Conservation (phyloP, 345 rosid species). For the Pugionium cornutum region DNA sequence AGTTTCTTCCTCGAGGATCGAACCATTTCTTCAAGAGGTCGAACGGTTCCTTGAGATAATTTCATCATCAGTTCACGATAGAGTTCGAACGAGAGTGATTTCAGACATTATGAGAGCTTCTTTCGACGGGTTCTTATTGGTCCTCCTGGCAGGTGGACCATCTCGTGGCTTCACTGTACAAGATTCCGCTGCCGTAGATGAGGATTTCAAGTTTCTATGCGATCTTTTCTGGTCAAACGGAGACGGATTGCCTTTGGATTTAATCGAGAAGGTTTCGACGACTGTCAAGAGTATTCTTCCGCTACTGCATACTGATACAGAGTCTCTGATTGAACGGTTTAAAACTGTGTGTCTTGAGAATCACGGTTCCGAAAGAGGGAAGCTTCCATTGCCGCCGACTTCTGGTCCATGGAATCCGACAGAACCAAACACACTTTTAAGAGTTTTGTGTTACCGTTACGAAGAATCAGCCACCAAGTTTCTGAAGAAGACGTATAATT, state of each 20-base stretch:
- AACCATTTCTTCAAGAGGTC: constrained; percentile 77
- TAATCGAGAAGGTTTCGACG: constrained; percentile 71
- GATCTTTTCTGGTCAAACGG: constrained; percentile 96
- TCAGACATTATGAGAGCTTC: constrained; percentile 94
- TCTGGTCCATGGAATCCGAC: constrained; percentile 84
- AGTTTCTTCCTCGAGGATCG: constrained; percentile 77
- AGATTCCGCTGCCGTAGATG: constrained; percentile 68
- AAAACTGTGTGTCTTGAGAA: constrained; percentile 50
- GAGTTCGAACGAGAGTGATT: constrained; percentile 78
- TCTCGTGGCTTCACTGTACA: constrained; percentile 65
- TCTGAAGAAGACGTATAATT: constrained; percentile 82
- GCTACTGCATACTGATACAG: constrained; percentile 62
- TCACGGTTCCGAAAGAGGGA: constrained; percentile 72
- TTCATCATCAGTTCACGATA: constrained; percentile 73
- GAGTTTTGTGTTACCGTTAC: constrained; percentile 77
- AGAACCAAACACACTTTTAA: constrained; percentile 79
- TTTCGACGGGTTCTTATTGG: constrained; percentile 80
- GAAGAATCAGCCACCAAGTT: constrained; percentile 81
- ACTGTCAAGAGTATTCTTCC: constrained; percentile 69
- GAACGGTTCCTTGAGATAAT: constrained; percentile 70
- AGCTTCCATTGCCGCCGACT: constrained; percentile 82
- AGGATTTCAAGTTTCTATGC: constrained; percentile 73
- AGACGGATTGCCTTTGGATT: constrained; percentile 80
- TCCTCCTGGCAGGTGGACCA: constrained; percentile 95
- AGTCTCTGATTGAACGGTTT: constrained; percentile 59